Base-by-base conservation (phyloP, 768 basidiomycete species). In the Serendipita sp. region DNA sequence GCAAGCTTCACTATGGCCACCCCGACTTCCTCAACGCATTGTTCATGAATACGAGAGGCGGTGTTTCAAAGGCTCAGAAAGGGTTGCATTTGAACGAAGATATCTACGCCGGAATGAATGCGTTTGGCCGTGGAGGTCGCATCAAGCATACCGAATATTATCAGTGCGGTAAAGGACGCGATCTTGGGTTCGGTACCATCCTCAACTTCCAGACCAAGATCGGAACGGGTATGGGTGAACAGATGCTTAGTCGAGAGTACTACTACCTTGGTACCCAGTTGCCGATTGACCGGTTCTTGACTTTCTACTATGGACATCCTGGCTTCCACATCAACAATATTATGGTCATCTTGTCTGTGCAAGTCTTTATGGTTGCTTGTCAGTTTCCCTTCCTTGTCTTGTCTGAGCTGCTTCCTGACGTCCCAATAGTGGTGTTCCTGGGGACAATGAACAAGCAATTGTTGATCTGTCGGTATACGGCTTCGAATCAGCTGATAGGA, bases 301-400 rank as follows among this genome's bases (percentile, higher is more conserved):
- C 96, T 60, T 99, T 98, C 81, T 98, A 99, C 79, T 99, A 99
- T 71, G 94, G 92, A 54, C 96, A 98, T 74, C 96, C 96, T 51
- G 96, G 92, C 63, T 99, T 99, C 86, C 96, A 98, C 73, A 95
- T 99, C 78, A 97, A 99, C 81, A 99, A 98, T 74, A 98, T 98
- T 84, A 79, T 98, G 73, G 89, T 99, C 75, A 99, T 99, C 72
- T 76, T 96, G 68, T 95, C 96, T 45, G 90, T 98, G 32, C 95
- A 97, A 74, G 77, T 94, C 66, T 98, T 99, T 81, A 82, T 98
- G 70, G 79, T 95, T 63, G 91, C 92, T 3, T 83, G 90, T 92
- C 72, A 70, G 89, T 82, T 7, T 15, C 58, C 41, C 41, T 13
- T 41, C 13, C 13, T 7, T 41, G 37, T 64, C 65, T 34, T 24